phyloP scores from a whole-genome alignment of 2,329 filamentous ascomycete genomes.

The Chaetomium globosum region DNA sequence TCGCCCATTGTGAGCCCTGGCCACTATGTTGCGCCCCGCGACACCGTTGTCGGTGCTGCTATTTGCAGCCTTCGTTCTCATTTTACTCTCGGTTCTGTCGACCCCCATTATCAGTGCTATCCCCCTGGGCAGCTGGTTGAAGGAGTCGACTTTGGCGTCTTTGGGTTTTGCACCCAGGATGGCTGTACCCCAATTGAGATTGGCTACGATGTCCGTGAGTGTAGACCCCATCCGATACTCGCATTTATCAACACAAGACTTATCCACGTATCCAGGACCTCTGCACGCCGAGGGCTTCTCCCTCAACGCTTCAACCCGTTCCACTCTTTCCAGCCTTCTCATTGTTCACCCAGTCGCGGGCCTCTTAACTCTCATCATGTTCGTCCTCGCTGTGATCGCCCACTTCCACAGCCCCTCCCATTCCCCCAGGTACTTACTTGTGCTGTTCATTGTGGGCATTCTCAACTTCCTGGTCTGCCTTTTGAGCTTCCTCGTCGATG shows the following conservation, averaged over 20 bases:
- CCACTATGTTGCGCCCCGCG: conserved; percentile 82
- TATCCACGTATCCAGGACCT: conserved; percentile 45
- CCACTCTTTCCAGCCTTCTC: conserved; percentile 79
- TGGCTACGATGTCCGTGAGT: conserved; percentile 80
- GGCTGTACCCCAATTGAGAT: conserved; percentile 74
- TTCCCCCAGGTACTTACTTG: conserved; percentile 83
- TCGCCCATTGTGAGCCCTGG: conserved; percentile 24
- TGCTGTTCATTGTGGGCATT: conserved; percentile 82
- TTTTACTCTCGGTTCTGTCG: conserved; percentile 86
- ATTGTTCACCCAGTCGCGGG: conserved; percentile 92
- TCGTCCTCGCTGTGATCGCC: conserved; percentile 74
- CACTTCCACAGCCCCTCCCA: conserved; percentile 88
- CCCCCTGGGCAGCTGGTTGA: conserved; percentile 76
- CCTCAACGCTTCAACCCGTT: conserved; percentile 55
- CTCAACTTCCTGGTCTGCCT: conserved; percentile 81
- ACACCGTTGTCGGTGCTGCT: conserved; percentile 88
- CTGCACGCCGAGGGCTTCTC: conserved; percentile 54
- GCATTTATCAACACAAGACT: conserved; percentile 49
- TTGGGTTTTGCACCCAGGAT: conserved; percentile 76
- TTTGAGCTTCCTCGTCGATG: conserved; percentile 88
- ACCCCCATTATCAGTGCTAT: conserved; percentile 86
- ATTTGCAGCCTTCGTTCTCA: conserved; percentile 78
- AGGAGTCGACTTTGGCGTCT: conserved; percentile 83
- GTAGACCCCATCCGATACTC: conserved; percentile 13
- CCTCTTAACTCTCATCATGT: conserved; percentile 80